Conservation (phyloP, 306 rosid genomes). For the Luffa acutangula region DNA sequence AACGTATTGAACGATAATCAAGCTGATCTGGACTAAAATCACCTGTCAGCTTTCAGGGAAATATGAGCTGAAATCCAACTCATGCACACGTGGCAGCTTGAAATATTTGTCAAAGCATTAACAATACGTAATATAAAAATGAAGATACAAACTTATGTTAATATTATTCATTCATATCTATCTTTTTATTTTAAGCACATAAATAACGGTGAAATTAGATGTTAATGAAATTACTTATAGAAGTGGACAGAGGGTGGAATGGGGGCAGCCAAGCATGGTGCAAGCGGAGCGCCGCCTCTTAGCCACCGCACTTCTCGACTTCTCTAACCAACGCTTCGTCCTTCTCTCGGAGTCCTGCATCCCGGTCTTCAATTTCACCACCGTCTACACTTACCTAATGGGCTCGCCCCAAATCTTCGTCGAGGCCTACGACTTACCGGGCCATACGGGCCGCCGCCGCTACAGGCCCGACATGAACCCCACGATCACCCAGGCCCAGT, state of each 20-base stretch:
- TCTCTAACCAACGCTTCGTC: constrained; percentile 63
- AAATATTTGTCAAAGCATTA: too few species aligned
- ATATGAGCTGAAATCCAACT: too few species aligned
- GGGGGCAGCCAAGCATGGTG: constrained; percentile 80
- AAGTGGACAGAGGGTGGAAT: constrained; percentile 44
- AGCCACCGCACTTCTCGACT: constrained; percentile 72
- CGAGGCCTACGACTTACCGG: constrained; percentile 48
- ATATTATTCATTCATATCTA: too few species aligned
- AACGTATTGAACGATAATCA: too few species aligned
- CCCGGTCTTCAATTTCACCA: constrained; percentile 70
- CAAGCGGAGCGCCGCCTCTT: constrained; percentile 77
- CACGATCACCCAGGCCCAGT: constrained; percentile 28
- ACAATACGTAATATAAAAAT: too few species aligned
- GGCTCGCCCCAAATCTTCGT: constrained; percentile 44
- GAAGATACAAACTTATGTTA: too few species aligned
- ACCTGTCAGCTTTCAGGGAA: too few species aligned
- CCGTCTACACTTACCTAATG: constrained; percentile 49
- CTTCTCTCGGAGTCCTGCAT: constrained; percentile 77
- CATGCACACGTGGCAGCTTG: too few species aligned
- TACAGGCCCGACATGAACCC: constrained; percentile 52
- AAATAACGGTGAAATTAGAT: too few species aligned
- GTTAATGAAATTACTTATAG: background rate
- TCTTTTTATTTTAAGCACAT: too few species aligned
- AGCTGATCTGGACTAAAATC: too few species aligned
- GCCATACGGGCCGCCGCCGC: constrained; percentile 53